Percentiles rank a stretch among this genome's conserved stretches.
Conservation (phyloP, 306 rosid genomes). For the Dryas drummondii region DNA sequence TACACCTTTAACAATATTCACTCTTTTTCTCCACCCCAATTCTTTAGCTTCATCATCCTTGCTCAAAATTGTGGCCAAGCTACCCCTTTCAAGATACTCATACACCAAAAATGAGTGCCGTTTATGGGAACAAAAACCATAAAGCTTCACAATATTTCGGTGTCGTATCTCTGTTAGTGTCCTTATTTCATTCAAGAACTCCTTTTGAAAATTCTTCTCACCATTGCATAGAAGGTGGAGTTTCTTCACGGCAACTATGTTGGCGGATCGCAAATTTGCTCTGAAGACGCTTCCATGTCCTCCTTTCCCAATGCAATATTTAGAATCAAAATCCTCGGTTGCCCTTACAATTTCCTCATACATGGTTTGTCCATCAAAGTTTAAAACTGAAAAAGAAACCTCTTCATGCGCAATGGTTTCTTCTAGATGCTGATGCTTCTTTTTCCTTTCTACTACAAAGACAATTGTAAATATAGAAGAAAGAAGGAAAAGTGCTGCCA, state of each 20-base stretch:
- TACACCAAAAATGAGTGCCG: conserved; percentile 18
- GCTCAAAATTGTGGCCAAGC: conserved; percentile 11
- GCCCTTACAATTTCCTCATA: too few species aligned
- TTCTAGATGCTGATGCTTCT: too few species aligned
- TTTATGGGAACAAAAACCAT: conserved; percentile 18
- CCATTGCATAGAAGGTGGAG: not conserved
- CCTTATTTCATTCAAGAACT: conserved; percentile 15
- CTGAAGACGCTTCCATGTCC: conserved; percentile 20
- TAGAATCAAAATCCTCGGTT: conserved; percentile 4
- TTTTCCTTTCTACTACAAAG: too few species aligned
- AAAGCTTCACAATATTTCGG: conserved; percentile 17
- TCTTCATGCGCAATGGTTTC: too few species aligned
- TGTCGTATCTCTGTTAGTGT: conserved; percentile 21
- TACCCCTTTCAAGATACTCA: conserved; percentile 28
- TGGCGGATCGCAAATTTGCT: not conserved
- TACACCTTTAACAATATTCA: too few species aligned
- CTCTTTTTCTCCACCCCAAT: too few species aligned
- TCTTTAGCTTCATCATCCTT: conserved; percentile 3
- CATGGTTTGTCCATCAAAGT: too few species aligned
- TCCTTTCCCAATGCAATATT: conserved; percentile 22
- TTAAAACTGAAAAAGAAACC: too few species aligned
- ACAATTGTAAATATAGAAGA: too few species aligned
- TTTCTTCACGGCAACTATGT: conserved; percentile 21
- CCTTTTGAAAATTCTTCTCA: not conserved
- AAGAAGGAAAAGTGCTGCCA: too few species aligned